These are phyloP conservation scores for Colletotrichum chlorophyti DNA, from an alignment of 2,329 filamentous ascomycete genomes.

Conservation along the genomic window DNA sequence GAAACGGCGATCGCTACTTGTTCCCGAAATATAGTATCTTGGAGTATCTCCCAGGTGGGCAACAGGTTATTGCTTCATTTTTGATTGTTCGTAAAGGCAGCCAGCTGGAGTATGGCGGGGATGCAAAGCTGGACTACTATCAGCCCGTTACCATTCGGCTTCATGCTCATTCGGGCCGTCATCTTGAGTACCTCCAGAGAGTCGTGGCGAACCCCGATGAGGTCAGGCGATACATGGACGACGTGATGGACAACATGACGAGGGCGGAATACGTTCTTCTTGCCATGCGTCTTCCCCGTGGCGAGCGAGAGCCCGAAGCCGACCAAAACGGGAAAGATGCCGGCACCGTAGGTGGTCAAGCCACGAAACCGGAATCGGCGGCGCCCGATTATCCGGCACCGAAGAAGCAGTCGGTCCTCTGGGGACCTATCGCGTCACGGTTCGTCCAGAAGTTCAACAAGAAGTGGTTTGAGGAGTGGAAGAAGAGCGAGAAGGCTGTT, in stretches of 20 bases:
- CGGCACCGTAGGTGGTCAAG: neutral
- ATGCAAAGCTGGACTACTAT: constrained; percentile 73
- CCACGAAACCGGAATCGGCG: neutral
- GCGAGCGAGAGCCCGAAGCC: constrained; percentile 41
- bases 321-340: constrained; percentile 32
- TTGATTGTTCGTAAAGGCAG: constrained; percentile 77
- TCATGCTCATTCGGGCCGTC: constrained; percentile 58
- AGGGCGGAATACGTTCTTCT: constrained; percentile 71
- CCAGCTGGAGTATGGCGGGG: constrained; percentile 68
- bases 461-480: constrained; percentile 29
- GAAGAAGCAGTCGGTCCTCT: constrained; percentile 25
- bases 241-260: constrained; percentile 73
- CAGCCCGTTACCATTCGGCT: constrained; percentile 74
- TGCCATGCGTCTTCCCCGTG: constrained; percentile 69
- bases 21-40: constrained; percentile 82
- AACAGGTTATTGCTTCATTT: constrained; percentile 76
- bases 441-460: constrained; percentile 27
- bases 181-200: constrained; percentile 66
- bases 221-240: constrained; percentile 72
- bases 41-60: constrained; percentile 66
- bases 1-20: constrained; percentile 75
- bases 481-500: constrained; percentile 11
- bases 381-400: constrained; percentile 11
- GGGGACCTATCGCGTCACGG: constrained; percentile 21
- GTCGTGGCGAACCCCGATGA: constrained; percentile 70